These are phyloP conservation scores for Nothophoma quercina DNA, from an alignment of 2,329 filamentous ascomycete species.

Conservation along the genomic window DNA sequence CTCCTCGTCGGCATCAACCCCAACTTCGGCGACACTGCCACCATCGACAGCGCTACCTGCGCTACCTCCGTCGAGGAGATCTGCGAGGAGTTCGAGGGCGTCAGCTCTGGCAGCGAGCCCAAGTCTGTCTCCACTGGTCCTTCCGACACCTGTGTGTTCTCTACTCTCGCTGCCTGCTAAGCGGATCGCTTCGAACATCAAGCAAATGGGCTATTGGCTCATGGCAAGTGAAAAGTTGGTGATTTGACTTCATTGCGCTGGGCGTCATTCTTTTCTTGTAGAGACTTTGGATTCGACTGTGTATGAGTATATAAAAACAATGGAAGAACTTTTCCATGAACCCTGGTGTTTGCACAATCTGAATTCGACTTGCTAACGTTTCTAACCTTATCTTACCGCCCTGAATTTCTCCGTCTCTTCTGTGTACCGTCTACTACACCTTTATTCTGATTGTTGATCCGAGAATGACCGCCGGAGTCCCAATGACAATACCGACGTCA, in stretches of 20 bases:
- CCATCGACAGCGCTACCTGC: conserved; percentile 33
- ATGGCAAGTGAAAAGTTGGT: conserved; percentile 3
- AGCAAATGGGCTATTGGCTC: not conserved
- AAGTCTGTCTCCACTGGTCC: conserved; percentile 21
- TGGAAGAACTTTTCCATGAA: not conserved
- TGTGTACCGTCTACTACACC: no score
- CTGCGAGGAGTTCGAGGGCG: conserved; percentile 35
- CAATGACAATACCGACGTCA: no score
- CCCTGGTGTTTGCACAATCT: not conserved
- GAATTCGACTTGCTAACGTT: not conserved
- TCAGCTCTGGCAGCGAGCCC: conserved; percentile 27
- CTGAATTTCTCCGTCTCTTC: no score
- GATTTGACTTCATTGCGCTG: conserved; percentile 17
- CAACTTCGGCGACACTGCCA: conserved; percentile 59
- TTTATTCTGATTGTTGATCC: no score
- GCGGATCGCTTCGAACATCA: not conserved
- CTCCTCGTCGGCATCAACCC: conserved; percentile 57
- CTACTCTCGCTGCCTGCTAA: conserved; percentile 33
- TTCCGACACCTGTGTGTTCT: conserved; percentile 30
- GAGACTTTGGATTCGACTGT: conserved; percentile 14
- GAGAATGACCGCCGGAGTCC: no score
- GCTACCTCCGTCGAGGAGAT: conserved; percentile 27
- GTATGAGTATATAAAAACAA: conserved; percentile 2
- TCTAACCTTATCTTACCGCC: no score
- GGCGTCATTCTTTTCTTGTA: conserved; percentile 28